Base-by-base conservation (phyloP, 345 rosid genomes). In the Excoecaria agallocha region DNA sequence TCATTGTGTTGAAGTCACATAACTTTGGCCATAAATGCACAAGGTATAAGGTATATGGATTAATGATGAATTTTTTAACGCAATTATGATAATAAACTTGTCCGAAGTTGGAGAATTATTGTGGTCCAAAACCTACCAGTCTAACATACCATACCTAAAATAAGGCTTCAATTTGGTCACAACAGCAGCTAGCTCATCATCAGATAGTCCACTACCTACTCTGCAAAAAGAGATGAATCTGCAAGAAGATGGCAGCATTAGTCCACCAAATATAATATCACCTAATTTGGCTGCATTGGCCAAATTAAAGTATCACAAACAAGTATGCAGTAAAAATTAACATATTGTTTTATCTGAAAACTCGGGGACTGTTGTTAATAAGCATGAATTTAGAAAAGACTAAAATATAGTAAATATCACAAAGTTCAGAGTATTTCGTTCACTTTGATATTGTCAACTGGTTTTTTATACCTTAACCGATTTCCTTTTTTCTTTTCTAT, bases 161-260 rank as follows among this genome's bases (percentile, higher is more conserved):
- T 88, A 85, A 77, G 98, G 98, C 89, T 92, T 92, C 84, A 94
- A 77, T 84, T 94, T 94, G 73, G 86, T 84, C 12, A 90, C 85
- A 83, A 94, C 83, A 78, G 93, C 84, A 79, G 89, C 82, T 22
- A 89, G 92, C 80, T 94, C 98, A 48, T 94, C 97, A 76, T 91
- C 90, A 59, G 98, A 80, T 41, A 94, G 90, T 55, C 98, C 98
- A 51, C 93, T 89, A 78, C 98, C 98, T 74, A 94, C 98, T 87
- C 98, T 89, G 86, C 98, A 92, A 77, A 94, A 91, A 66, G 98
- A 92, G 74, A 91, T 63, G 84, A 91, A 94, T 77, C 98, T 94
- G 89, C 89, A 85, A 74, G 65, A 83, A 35, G 70, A 69, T 24
- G 38, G 71, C 43, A 20, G 16, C 17, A 54, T 55, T 13, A 75